Percentiles rank a stretch among this genome's conserved stretches.
Evolutionary conservation across 2,329 filamentous ascomycete genomes (phyloP).

Genomic region (Cladobotryum mycophilum): DNA sequence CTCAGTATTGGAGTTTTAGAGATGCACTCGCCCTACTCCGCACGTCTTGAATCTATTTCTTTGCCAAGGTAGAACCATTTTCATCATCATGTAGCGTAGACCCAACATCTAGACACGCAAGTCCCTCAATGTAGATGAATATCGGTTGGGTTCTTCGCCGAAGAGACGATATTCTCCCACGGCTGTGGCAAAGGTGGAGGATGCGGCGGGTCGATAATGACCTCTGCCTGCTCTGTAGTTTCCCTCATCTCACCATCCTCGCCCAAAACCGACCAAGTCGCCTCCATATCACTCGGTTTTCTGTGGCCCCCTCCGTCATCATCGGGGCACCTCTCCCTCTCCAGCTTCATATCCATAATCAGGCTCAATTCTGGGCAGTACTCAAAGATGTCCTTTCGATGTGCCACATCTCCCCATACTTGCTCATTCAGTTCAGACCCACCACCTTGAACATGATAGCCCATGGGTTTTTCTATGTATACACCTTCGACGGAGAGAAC

Average conservation of each 20-base stretch:
- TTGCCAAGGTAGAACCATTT: no score
- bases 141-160: no score
- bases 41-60: no score
- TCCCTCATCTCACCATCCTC: background rate
- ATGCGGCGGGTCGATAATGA: conserved; percentile 6
- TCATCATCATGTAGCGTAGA: no score
- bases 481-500: conserved; percentile 45
- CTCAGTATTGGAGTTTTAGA: no score
- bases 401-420: conserved; percentile 40
- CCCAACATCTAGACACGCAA: no score
- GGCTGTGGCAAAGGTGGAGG: conserved; percentile 14
- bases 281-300: background rate
- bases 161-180: background rate
- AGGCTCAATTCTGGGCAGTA: conserved; percentile 53
- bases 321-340: conserved; percentile 39
- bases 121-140: no score
- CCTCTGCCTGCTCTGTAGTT: background rate
- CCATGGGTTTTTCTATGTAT: conserved; percentile 46
- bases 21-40: no score
- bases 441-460: conserved; percentile 45
- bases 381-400: conserved; percentile 42
- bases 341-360: conserved; percentile 52
- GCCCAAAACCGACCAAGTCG: background rate
- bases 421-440: conserved; percentile 34
- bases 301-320: conserved; percentile 10